These are phyloP conservation scores for Aspergillus egyptiacus DNA, from an alignment of 495 filamentous ascomycete genomes.

Conservation along the genomic window DNA sequence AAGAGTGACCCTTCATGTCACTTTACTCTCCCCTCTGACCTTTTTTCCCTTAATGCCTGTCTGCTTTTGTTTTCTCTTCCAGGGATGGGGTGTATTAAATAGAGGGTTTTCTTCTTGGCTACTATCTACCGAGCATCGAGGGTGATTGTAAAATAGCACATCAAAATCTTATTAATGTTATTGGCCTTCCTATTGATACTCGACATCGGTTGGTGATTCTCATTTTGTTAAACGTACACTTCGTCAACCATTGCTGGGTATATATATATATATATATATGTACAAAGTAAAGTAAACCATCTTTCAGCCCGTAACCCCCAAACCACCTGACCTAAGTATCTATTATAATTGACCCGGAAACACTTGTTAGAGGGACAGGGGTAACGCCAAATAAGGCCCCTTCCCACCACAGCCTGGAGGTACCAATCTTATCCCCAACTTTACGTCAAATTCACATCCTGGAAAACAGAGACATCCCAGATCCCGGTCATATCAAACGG, in stretches of 20 bases:
- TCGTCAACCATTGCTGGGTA: background rate
- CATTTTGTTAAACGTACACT: slow-evolving; percentile 5
- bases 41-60: slow-evolving; percentile 7
- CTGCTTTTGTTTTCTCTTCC: slow-evolving; percentile 9
- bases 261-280: background rate
- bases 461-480: slow-evolving; percentile 46
- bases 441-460: slow-evolving; percentile 40
- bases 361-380: too few relatives aligned
- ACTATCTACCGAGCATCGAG: slow-evolving; percentile 17
- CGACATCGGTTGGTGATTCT: too few relatives aligned
- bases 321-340: background rate
- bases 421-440: background rate
- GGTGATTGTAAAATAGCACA: slow-evolving; percentile 42
- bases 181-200: too few relatives aligned
- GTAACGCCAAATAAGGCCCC: too few relatives aligned
- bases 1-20: background rate
- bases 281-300: background rate
- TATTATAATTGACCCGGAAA: too few relatives aligned
- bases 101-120: slow-evolving; percentile 16
- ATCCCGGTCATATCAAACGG: slow-evolving; percentile 49
- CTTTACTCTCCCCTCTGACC: slow-evolving; percentile 7
- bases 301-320: background rate
- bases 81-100: slow-evolving; percentile 13
- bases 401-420: background rate
- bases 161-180: slow-evolving; percentile 28